These are phyloP conservation scores for Gardenia jasminoides DNA, from an alignment of 257 asterid species.

Conservation along the genomic window DNA sequence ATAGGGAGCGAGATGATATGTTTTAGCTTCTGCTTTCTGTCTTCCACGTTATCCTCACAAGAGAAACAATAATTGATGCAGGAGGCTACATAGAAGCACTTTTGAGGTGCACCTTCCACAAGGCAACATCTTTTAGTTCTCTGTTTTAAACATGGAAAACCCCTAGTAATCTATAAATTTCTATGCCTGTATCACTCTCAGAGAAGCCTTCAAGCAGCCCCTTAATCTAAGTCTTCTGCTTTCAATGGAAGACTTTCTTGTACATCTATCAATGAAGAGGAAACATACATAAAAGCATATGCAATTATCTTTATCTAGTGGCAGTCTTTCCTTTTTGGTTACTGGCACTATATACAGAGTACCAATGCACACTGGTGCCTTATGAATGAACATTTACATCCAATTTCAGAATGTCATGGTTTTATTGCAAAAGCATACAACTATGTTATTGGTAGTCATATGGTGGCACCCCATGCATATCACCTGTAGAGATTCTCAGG, in stretches of 20 bases:
- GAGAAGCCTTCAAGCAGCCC: background rate
- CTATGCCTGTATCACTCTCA: background rate
- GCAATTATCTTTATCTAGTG: background rate
- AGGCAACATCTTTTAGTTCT: background rate
- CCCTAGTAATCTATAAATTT: background rate
- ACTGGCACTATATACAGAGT: background rate
- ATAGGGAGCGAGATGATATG: background rate
- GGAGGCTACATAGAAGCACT: background rate
- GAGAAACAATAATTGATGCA: background rate
- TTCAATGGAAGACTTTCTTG: background rate
- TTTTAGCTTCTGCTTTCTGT: background rate
- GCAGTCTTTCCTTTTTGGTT: background rate
- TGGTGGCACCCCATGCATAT: no score
- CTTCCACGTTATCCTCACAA: background rate
- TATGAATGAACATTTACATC: background rate
- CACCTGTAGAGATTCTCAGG: background rate
- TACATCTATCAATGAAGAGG: no score
- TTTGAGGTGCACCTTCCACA: background rate
- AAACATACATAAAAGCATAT: no score
- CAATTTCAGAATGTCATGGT: background rate
- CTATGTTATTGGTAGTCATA: background rate
- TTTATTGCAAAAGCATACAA: background rate
- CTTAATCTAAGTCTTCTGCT: no score
- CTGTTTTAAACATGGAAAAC: background rate
- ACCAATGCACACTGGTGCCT: background rate